phyloP scores from a whole-genome alignment of 441 rosid species.

The Melastoma candidum region DNA sequence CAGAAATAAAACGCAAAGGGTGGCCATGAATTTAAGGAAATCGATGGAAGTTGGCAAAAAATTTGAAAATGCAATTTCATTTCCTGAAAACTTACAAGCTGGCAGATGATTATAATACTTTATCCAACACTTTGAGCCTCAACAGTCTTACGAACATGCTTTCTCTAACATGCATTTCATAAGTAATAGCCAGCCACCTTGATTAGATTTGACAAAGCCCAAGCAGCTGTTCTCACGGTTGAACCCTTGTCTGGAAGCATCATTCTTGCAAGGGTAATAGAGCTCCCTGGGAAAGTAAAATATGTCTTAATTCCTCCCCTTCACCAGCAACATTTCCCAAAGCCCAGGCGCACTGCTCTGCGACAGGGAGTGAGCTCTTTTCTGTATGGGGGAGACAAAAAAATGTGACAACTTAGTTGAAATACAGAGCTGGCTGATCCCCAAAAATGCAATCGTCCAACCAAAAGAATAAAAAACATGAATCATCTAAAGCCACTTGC shows the following conservation, averaged over 20 bases:
- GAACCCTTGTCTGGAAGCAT: conserved; percentile 86
- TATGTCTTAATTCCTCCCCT: conserved; percentile 84
- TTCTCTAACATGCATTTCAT: conserved; percentile 4
- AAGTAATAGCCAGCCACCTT: conserved; percentile 46
- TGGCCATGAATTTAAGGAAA: too few relatives aligned
- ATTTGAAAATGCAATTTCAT: too few relatives aligned
- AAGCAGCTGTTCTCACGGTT: conserved; percentile 88
- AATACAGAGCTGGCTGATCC: too few relatives aligned
- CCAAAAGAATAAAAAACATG: too few relatives aligned
- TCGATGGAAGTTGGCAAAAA: too few relatives aligned
- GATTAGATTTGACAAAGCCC: conserved; percentile 93
- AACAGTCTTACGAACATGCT: not conserved
- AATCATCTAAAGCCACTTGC: too few relatives aligned
- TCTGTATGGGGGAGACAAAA: conserved; percentile 27
- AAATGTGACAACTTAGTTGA: too few relatives aligned
- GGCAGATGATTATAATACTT: not conserved
- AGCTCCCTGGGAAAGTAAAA: conserved; percentile 88
- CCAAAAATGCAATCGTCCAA: too few relatives aligned
- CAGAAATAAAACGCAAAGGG: too few relatives aligned
- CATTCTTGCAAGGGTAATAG: conserved; percentile 90
- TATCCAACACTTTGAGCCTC: not conserved
- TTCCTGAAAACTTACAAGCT: not conserved
- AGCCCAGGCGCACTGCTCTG: conserved; percentile 98
- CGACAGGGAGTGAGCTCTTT: conserved; percentile 77
- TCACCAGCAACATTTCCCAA: conserved; percentile 96